These are phyloP conservation scores for Laguncularia racemosa DNA, from an alignment of 345 rosid genomes.

Conservation along the genomic window DNA sequence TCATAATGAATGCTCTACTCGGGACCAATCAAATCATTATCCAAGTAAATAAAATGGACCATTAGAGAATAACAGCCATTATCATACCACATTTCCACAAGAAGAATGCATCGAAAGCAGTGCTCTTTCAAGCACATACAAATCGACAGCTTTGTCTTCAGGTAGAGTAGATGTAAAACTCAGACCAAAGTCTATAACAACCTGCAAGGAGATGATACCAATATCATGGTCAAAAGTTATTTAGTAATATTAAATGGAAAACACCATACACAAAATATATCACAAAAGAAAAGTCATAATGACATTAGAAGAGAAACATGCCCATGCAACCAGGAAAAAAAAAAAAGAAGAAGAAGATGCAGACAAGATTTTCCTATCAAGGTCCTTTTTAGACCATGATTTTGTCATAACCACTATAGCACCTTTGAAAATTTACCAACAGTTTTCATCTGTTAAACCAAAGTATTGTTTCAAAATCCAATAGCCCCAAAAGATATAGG, in stretches of 20 bases:
- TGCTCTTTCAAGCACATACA: constrained; percentile 94
- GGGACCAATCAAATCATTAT: too few species aligned
- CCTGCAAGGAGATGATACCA: constrained; percentile 29
- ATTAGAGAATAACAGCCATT: neutral
- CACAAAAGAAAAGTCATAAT: neutral
- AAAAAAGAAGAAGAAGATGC: too few species aligned
- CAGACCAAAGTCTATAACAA: constrained; percentile 88
- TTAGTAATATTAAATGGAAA: neutral
- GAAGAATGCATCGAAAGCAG: constrained; percentile 91
- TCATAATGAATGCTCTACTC: too few species aligned
- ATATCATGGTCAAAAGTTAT: constrained; percentile 9
- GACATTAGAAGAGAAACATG: too few species aligned
- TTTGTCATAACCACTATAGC: too few species aligned
- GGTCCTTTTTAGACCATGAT: too few species aligned
- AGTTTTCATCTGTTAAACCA: neutral
- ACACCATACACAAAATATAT: neutral
- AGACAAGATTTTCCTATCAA: too few species aligned
- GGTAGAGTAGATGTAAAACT: constrained; percentile 91
- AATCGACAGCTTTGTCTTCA: constrained; percentile 92
- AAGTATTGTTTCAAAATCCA: too few species aligned
- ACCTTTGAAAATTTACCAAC: neutral
- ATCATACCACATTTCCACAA: constrained; percentile 92
- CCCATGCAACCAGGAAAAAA: too few species aligned
- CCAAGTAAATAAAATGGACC: neutral
- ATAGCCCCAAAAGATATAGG: too few species aligned